Percentiles rank a stretch among this genome's conserved stretches.
Evolutionary conservation across 371 early-diverging fungal genomes (phyloP).

Genomic region (Racocetra persica): DNA sequence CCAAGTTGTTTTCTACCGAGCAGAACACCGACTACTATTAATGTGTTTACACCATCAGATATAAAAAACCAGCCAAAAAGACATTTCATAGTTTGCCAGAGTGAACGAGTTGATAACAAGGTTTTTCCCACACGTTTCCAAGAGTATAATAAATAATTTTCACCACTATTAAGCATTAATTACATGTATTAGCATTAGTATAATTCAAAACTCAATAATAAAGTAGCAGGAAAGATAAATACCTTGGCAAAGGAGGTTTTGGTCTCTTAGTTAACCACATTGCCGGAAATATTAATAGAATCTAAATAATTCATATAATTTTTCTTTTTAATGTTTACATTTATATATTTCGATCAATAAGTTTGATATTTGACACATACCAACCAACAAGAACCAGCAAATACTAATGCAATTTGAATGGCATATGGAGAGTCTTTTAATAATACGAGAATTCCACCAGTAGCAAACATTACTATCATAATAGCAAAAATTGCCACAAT

Average conservation of each 20-base stretch:
- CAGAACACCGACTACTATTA: conserved; percentile 50
- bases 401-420: conserved; percentile 57
- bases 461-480: conserved; percentile 52
- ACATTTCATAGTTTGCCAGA: conserved; percentile 53
- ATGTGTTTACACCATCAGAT: conserved; percentile 54
- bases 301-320: no score
- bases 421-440: conserved; percentile 44
- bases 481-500: conserved; percentile 55
- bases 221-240: no score
- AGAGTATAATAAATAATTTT: neutral
- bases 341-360: no score
- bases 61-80: conserved; percentile 55
- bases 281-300: conserved; percentile 47
- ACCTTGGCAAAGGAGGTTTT: conserved; percentile 59
- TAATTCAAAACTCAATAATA: no score
- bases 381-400: conserved; percentile 61
- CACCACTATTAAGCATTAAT: neutral
- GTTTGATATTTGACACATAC: conserved; percentile 37
- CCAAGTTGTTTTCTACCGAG: conserved; percentile 28
- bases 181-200: no score
- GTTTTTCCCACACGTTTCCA: conserved; percentile 47
- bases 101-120: conserved; percentile 43
- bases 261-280: conserved; percentile 57
- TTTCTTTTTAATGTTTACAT: no score
- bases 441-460: conserved; percentile 52